These are phyloP conservation scores for Acacia acuminata DNA, from an alignment of 306 rosid species.

Conservation along the genomic window DNA sequence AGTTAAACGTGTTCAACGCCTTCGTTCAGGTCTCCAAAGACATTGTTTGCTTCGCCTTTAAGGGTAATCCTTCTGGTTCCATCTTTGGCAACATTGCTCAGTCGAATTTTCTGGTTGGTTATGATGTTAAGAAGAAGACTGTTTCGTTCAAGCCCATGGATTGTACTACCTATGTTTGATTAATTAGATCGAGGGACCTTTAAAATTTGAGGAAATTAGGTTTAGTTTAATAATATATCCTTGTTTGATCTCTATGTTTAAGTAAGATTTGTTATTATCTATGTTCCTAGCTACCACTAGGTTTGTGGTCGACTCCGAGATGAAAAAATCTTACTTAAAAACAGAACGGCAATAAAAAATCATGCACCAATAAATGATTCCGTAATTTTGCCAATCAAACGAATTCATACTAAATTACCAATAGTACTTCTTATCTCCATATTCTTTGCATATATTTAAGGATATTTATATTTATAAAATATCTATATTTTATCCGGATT, in stretches of 20 bases:
- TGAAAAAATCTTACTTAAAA: no score
- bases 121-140: conserved; percentile 31
- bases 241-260: neutral
- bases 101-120: conserved; percentile 52
- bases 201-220: neutral
- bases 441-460: neutral
- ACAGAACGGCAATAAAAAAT: neutral
- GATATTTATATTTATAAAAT: neutral
- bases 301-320: no score
- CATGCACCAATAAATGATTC: neutral
- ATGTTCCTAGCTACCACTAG: no score
- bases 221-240: neutral
- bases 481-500: neutral
- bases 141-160: conserved; percentile 54
- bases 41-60: conserved; percentile 52
- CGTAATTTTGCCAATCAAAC: neutral
- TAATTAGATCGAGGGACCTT: neutral
- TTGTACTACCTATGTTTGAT: conserved; percentile 13
- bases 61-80: accelerated
- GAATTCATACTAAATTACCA: no score
- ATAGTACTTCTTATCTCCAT: neutral
- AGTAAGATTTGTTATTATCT: neutral
- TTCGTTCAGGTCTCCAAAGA: conserved; percentile 31
- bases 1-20: conserved; percentile 29
- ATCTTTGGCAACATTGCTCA: conserved; percentile 66